Base-by-base conservation (phyloP, 768 basidiomycete genomes). In the Jaapia argillacea region DNA sequence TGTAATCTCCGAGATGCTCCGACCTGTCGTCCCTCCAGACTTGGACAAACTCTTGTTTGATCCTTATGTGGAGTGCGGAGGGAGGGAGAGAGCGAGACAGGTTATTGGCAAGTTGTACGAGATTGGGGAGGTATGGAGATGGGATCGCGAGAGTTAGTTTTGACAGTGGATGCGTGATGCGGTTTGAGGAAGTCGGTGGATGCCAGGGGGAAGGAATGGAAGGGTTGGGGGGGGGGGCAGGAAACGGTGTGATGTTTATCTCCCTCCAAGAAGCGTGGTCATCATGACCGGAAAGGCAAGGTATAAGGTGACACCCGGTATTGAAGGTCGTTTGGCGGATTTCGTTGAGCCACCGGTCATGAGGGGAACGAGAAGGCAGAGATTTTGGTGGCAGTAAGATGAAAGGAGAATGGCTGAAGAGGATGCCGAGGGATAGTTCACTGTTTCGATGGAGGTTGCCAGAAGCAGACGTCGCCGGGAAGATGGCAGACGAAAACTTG, bases 81-180 rank as follows among this genome's bases (percentile, higher is more conserved):
- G n/a, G n/a, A n/a, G n/a, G n/a, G n/a, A n/a, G n/a, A 56, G 53
- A 36, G 81, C 86, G 0, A 72, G 89, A 21, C 92, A 97, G 56
- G 86, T 79, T 1, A 98, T 97, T 44, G 51, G 96, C 42, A 98
- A 97, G 58, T 67, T 92, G 1, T 98, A 98, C 58, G 65, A 66
- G 18, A 88, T 91, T 0, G 93, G 93, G 5, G 79, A 91, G 93
- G 12, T 98, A 85, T 54, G 89, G 76, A 5, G 88, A 94, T 56
- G 91, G 88, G 1, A 93, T 98, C 42, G 68, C 96, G 20, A 89
- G 89, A 6, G 75, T 94, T 42, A 92, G 86, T 51, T 66, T 98
- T 22, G 74, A 78, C 7, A 81, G 82, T 22, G 81, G 84, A 10
- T 86, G 81, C 41, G 82, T 77, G 12, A 93, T 94, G 89, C 70